Percentiles rank a stretch among this genome's conserved stretches.
These are phyloP conservation scores for Pythium rhizo-oryzae DNA, from an alignment of 352 stramenopile species.

Conservation along the genomic window DNA sequence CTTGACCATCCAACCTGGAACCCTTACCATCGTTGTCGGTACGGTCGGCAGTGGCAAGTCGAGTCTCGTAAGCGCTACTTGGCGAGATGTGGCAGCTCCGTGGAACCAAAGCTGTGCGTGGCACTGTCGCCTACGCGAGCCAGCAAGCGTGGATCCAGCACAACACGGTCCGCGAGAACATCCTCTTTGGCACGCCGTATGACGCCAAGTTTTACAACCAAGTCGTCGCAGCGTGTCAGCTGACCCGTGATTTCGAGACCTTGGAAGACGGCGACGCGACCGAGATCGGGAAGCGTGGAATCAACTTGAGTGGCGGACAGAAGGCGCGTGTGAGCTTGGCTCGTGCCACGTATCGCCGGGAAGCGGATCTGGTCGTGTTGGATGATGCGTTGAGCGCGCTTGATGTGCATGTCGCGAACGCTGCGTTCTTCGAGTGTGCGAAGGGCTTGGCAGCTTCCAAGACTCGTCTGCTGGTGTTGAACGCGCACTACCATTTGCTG, in stretches of 20 bases:
- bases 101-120: conserved; percentile 15
- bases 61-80: conserved; percentile 44
- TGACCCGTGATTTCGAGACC: conserved; percentile 62
- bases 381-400: conserved; percentile 41
- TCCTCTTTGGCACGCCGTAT: conserved; percentile 30
- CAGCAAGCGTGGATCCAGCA: conserved; percentile 43
- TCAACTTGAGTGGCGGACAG: conserved; percentile 41
- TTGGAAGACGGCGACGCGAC: conserved; percentile 70
- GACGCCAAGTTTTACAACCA: conserved; percentile 29
- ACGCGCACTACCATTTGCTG: conserved; percentile 49
- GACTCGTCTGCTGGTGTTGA: conserved; percentile 68
- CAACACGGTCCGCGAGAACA: conserved; percentile 36
- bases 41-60: conserved; percentile 60
- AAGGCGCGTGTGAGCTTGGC: conserved; percentile 34
- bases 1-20: conserved; percentile 52
- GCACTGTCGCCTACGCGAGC: conserved; percentile 28
- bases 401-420: conserved; percentile 36
- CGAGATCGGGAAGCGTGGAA: conserved; percentile 53
- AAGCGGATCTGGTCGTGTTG: conserved; percentile 38
- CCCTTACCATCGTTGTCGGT: conserved; percentile 55
- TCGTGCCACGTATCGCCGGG: conserved; percentile 31
- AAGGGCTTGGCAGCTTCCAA: conserved; percentile 36
- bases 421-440: conserved; percentile 35
- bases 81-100: conserved; percentile 41
- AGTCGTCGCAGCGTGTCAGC: conserved; percentile 48